phyloP scores from a whole-genome alignment of 2,329 filamentous ascomycete species.

The Aspergillus puulaauensis region DNA sequence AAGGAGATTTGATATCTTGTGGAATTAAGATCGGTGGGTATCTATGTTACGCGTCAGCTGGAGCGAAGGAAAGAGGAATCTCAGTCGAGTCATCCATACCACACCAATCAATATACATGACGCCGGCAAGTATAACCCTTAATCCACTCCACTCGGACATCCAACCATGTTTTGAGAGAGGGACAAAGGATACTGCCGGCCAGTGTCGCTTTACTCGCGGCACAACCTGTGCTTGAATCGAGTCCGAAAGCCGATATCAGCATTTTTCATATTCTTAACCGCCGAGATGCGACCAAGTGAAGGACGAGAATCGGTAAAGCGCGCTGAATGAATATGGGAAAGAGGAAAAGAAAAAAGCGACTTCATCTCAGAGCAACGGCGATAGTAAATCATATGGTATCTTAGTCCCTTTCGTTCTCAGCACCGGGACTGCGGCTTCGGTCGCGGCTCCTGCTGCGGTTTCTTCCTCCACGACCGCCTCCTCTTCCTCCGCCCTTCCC shows the following conservation, averaged over 20 bases:
- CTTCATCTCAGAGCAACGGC: constrained; percentile 2
- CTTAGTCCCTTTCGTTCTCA: constrained; percentile 35
- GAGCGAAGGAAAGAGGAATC: not conserved
- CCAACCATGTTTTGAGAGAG: not conserved
- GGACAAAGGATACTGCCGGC: constrained; percentile 24
- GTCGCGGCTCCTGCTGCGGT: constrained; percentile 46
- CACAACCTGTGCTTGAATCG: not conserved
- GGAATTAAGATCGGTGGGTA: constrained; percentile 5
- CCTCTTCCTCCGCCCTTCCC: constrained; percentile 44
- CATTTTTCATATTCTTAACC: constrained; percentile 1
- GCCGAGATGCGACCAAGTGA: not conserved
- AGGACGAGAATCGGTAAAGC: not conserved
- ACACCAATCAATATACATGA: constrained; percentile 23
- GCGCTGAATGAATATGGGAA: not conserved
- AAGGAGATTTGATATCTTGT: constrained; percentile 5
- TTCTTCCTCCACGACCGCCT: constrained; percentile 39
- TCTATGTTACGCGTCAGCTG: constrained; percentile 21
- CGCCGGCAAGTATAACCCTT: constrained; percentile 25
- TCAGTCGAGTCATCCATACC: constrained; percentile 21
- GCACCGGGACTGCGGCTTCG: constrained; percentile 47
- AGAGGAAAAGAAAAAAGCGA: not conserved
- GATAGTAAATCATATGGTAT: not conserved
- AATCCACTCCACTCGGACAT: not conserved
- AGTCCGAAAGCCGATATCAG: not conserved
- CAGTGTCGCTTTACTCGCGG: constrained; percentile 7